A percentile compares a stretch with the other conserved stretches of the same genome.
These are phyloP conservation scores for Clarireedia paspali DNA, from an alignment of 2,329 filamentous ascomycete genomes.

Conservation along the genomic window DNA sequence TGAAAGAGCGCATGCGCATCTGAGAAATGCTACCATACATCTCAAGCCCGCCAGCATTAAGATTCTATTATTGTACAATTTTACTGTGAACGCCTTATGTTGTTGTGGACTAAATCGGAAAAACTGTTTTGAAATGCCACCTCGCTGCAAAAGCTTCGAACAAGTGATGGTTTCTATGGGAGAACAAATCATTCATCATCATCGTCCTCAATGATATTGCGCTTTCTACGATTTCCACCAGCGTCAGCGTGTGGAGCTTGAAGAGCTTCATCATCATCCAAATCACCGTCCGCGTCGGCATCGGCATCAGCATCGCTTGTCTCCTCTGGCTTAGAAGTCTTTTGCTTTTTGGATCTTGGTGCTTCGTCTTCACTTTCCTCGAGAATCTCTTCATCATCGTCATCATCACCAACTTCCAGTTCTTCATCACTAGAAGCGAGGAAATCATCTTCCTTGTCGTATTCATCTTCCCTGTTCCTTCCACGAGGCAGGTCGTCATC, in stretches of 20 bases:
- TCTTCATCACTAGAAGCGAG: conserved; percentile 71
- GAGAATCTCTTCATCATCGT: conserved; percentile 32
- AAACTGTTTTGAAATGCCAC: not conserved
- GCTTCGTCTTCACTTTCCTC: conserved; percentile 35
- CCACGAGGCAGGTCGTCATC: conserved; percentile 61
- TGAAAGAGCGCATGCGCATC: no score
- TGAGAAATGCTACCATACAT: no score
- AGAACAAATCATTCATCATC: conserved; percentile 33
- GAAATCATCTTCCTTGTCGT: conserved; percentile 74
- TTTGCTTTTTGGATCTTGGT: conserved; percentile 28
- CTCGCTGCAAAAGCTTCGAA: not conserved
- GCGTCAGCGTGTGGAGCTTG: conserved; percentile 24
- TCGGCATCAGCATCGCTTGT: conserved; percentile 42
- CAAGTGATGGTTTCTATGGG: not conserved
- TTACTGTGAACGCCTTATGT: not conserved
- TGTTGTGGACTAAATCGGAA: not conserved
- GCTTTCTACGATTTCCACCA: conserved; percentile 37
- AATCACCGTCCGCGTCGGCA: conserved; percentile 46
- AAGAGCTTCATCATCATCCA: conserved; percentile 40
- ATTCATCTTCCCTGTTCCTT: conserved; percentile 58
- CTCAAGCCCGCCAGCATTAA: no score
- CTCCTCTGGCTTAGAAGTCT: conserved; percentile 28
- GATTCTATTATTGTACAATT: conserved; percentile 1
- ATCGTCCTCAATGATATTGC: conserved; percentile 54
- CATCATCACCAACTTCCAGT: conserved; percentile 46